Evolutionary conservation across 148 eudicot genomes (phyloP), one percentile per base, ranked within the genome.

Genomic region (Hydrangea macrophylla): DNA sequence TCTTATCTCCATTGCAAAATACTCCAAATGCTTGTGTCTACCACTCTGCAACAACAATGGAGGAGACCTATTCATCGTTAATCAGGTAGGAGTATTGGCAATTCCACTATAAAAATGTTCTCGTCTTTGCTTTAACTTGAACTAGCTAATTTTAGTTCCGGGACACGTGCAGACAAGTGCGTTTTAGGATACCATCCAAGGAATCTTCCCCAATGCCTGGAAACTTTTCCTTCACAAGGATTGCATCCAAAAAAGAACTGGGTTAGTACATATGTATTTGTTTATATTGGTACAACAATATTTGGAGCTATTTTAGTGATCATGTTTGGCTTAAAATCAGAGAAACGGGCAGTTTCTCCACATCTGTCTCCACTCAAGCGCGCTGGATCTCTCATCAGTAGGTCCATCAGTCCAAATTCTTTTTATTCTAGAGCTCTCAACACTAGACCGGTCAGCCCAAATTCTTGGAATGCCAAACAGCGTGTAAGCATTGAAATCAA

Each of bases 201-300:
- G 67, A 70, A 50, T 36, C 70, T 17, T 54, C 78, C 27, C 55
- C 63, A 7, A 32, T 42, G 59, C 54, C 76, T 45, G 65, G 13
- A 33, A 33, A 26, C 40, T 79, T 79, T 64, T 73, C 81, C 30
- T 82, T 82, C 54, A 13, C 83, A 60, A 70, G 32, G 58, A 32
- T 13, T 37, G 60, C 68, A 28, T 32, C 74, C 18, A 40, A 48
- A 55, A 76, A 76, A 76, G 76, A 60, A 58, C 57, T 23, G 76
- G 86, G 85, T 82, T 23, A 15, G 74, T 50, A 30, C 26, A 5
- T 62, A 36, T 26, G 12, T 13, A 28, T 6, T 65, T 10, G 9
- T 54, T 55, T 57, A 25, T 23, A 17, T 40, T 7, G 27, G 39
- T 56, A 4, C 26, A 22, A 40, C 20, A 1, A 17, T 6, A 23